Evolutionary conservation across 805 yeast genomes (phyloP).

Genomic region (Diddensiella transvaalensis): DNA sequence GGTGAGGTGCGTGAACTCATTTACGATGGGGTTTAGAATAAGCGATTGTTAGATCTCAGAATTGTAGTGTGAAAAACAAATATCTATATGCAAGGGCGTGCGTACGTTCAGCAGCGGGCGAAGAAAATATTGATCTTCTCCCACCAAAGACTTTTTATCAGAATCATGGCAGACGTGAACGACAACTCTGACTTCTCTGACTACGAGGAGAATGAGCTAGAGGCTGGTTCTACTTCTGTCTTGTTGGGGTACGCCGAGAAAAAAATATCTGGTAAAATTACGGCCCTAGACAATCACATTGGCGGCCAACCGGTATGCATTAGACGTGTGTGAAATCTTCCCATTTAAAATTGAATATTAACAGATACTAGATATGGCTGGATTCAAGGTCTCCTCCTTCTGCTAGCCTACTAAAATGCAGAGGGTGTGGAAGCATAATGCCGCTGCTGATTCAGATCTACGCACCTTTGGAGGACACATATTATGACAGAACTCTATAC

Average conservation of each 20-base stretch:
- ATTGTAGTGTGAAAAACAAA: too few species aligned
- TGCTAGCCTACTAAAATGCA: slow-evolving; percentile 52
- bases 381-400: slow-evolving; percentile 56
- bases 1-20: slow-evolving; percentile 27
- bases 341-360: background rate
- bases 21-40: slow-evolving; percentile 17
- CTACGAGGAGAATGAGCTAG: slow-evolving; percentile 26
- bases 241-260: slow-evolving; percentile 37
- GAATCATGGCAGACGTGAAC: slow-evolving; percentile 1
- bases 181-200: slow-evolving; percentile 36
- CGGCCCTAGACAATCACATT: slow-evolving; percentile 59
- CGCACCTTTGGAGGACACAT: slow-evolving; percentile 67
- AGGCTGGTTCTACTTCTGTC: slow-evolving; percentile 30
- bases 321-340: too few species aligned
- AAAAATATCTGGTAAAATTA: background rate
- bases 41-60: background rate
- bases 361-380: slow-evolving; percentile 49
- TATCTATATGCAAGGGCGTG: too few species aligned
- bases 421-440: slow-evolving; percentile 59
- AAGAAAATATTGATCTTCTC: background rate
- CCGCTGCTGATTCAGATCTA: slow-evolving; percentile 72
- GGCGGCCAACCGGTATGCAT: slow-evolving; percentile 66
- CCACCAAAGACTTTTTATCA: background rate
- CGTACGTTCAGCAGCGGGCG: too few species aligned
- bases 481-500: slow-evolving; percentile 79